Base-by-base conservation (phyloP, 768 basidiomycete genomes). In the Russula dissimulans region DNA sequence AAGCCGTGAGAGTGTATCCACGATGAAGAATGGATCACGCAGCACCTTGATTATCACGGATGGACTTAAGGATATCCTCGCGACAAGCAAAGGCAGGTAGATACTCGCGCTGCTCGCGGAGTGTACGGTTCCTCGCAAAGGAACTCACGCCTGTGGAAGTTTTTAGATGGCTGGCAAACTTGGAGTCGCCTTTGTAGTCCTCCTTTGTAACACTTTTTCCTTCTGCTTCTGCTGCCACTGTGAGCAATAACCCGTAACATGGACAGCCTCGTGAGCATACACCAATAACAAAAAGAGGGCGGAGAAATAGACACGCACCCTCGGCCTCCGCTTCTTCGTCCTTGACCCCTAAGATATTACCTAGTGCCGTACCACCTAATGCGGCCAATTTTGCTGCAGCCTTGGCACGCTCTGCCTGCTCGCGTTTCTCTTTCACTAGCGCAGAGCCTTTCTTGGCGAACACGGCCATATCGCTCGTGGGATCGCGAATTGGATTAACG, bases 381-480 rank as follows among this genome's bases (percentile, higher is more conserved):
- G 87, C 84, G 18, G 95, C 94, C 15, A 97, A 79, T 72, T 97
- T 98, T 3, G 95, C 95, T 0, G 97, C 95, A 4, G 94, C 95
- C 73, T 95, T 97, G 29, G 89, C 89, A 11, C 97, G 81, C 73
- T 99, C 97, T 3, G 94, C 90, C 71, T 97, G 91, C 70, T 98
- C 97, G 59, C 97, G 80, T 71, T 95, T 92, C 75, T 98, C 97
- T 67, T 90, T 90, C 17, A 99, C 94, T 29, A 99, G 78, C 1
- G 85, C 79, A 61, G 90, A 93, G n/a, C 97, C 97, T 70, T 99
- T 98, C 75, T 95, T 95, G 26, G 92, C 86, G 72, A 99, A 99
- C 11, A 92, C 67, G 17, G 95, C 97, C 84, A 99, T 86, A 69
- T 99, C 97, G 65, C 89, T 92, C 1, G 95, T 91, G 17, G 82